A percentile compares a stretch with the other conserved stretches of the same genome.
phyloP scores from a whole-genome alignment of 495 filamentous ascomycete genomes.

The Aspergillus saccharolyticus region DNA sequence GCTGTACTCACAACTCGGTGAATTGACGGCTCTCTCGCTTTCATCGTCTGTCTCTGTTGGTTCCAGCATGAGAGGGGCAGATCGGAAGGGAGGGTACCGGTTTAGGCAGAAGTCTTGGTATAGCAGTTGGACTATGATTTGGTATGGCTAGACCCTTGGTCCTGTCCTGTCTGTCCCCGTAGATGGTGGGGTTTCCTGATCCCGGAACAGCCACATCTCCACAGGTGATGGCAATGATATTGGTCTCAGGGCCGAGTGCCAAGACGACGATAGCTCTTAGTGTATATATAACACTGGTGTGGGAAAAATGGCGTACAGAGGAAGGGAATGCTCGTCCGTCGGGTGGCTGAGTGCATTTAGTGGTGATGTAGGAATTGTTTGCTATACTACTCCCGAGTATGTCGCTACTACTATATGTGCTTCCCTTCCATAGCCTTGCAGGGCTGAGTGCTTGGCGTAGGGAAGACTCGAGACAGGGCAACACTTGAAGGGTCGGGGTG shows the following conservation, averaged over 20 bases:
- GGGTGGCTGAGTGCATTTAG: neutral
- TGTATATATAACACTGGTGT: neutral
- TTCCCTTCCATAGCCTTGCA: neutral
- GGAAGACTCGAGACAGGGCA: neutral
- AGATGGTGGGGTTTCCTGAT: neutral
- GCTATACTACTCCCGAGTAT: neutral
- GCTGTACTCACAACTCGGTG: neutral
- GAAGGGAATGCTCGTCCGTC: no score
- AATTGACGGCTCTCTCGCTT: no score
- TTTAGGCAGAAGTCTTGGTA: constrained; percentile 4
- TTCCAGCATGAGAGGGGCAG: neutral
- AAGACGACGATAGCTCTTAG: neutral
- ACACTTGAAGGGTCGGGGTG: neutral
- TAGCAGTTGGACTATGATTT: neutral
- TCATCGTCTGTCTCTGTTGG: neutral
- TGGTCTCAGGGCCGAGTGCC: neutral
- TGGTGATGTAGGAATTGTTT: neutral
- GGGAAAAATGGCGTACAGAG: neutral
- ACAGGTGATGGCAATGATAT: neutral
- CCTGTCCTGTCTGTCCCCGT: neutral
- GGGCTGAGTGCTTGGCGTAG: constrained; percentile 2
- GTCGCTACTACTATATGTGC: no score
- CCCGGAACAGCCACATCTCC: neutral
- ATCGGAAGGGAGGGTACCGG: neutral
- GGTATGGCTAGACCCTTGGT: neutral